phyloP scores from a whole-genome alignment of 345 rosid genomes.

The Gossypium turneri region DNA sequence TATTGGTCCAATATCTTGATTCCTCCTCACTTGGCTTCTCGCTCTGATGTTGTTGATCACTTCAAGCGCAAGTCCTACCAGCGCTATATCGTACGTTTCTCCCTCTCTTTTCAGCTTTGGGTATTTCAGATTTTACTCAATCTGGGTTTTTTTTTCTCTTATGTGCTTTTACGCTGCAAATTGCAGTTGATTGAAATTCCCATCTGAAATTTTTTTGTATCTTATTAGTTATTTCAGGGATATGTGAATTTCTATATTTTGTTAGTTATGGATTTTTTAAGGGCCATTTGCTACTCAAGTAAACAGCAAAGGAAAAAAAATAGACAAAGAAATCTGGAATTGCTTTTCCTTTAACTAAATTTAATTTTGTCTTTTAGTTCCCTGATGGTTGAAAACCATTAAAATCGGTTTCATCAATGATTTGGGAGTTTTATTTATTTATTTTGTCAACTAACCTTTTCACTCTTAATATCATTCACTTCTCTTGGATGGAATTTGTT shows the following conservation, averaged over 20 bases:
- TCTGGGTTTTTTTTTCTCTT: neutral
- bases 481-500: neutral
- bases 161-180: neutral
- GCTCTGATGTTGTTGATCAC: constrained; percentile 78
- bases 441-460: neutral
- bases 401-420: neutral
- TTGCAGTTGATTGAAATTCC: neutral
- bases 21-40: constrained; percentile 85
- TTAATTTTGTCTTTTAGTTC: neutral
- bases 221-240: neutral
- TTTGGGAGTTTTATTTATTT: neutral
- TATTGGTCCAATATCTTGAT: constrained; percentile 92
- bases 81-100: constrained; percentile 58
- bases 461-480: neutral
- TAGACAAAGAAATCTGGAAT: neutral
- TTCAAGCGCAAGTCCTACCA: constrained; percentile 95
- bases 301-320: neutral
- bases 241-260: neutral
- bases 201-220: neutral
- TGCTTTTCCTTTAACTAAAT: neutral
- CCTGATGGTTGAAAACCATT: no score
- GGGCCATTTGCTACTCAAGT: neutral
- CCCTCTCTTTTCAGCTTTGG: neutral
- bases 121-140: neutral
- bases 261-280: neutral